Percentiles rank a stretch among this genome's conserved stretches.
These are phyloP conservation scores for Botryotinia convoluta DNA, from an alignment of 2,329 filamentous ascomycete genomes.

Conservation along the genomic window DNA sequence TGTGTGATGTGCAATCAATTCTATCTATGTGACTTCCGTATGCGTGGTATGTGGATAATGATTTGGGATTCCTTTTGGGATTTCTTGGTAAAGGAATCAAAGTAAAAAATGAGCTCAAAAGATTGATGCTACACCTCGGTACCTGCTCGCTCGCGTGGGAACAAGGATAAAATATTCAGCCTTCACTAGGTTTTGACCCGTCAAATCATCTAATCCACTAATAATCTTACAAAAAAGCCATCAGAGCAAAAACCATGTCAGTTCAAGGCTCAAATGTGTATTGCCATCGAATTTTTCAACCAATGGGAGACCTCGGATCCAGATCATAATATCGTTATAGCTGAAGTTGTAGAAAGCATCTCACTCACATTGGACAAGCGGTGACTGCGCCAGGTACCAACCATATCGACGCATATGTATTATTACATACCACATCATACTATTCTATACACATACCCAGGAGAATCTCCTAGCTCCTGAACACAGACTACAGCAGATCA, in stretches of 20 bases:
- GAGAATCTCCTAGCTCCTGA: not conserved
- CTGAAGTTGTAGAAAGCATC: slow-evolving; percentile 16
- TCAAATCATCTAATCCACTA: slow-evolving; percentile 7
- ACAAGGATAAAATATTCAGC: slow-evolving; percentile 11
- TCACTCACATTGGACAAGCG: slow-evolving; percentile 19
- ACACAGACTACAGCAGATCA: not conserved
- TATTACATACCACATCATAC: not conserved
- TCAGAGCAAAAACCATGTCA: not conserved
- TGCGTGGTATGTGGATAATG: slow-evolving; percentile 4
- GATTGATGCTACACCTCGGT: slow-evolving; percentile 9
- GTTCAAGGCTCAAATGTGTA: slow-evolving; percentile 12
- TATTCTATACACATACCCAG: not conserved
- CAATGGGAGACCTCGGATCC: not conserved
- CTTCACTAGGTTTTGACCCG: slow-evolving; percentile 1
- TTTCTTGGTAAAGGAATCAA: not conserved
- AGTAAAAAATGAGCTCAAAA: not conserved
- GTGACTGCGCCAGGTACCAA: slow-evolving; percentile 17
- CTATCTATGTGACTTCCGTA: not conserved
- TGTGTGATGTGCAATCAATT: slow-evolving; percentile 13
- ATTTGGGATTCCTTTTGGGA: slow-evolving; percentile 1
- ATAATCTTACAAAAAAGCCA: slow-evolving; percentile 4
- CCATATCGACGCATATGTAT: not conserved
- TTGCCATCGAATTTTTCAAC: not conserved
- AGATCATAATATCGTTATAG: slow-evolving; percentile 6
- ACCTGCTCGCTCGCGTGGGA: slow-evolving; percentile 13